Conservation (phyloP, 2,329 filamentous ascomycete species). For the Trichoderma atroviride region DNA sequence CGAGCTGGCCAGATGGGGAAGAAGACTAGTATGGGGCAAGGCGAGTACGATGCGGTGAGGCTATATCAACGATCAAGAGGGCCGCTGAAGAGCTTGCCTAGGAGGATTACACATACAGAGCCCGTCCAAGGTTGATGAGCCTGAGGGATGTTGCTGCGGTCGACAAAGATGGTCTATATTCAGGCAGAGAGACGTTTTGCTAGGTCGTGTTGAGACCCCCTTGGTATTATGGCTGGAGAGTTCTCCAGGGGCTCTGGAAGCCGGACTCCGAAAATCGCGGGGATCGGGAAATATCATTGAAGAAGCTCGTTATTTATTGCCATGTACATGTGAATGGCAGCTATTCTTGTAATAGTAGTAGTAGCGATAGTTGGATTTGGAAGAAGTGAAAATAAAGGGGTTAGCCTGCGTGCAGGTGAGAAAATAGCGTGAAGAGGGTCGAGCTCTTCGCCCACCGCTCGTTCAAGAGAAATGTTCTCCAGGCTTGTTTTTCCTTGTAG, state of each 20-base stretch:
- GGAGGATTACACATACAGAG: not conserved
- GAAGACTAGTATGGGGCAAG: not conserved
- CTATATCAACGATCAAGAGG: not conserved
- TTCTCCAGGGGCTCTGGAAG: not conserved
- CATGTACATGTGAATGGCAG: not conserved
- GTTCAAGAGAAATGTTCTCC: not conserved
- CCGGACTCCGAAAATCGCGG: not conserved
- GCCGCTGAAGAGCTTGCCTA: not conserved
- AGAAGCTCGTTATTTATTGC: not conserved
- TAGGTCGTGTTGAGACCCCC: not conserved
- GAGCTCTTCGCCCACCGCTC: not conserved
- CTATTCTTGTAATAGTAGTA: not conserved
- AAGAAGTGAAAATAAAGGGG: conserved; percentile 3
- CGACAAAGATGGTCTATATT: not conserved
- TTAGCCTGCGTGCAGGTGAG: conserved; percentile 1
- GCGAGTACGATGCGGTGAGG: not conserved
- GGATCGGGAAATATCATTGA: not conserved
- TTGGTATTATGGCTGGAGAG: not conserved
- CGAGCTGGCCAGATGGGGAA: not conserved
- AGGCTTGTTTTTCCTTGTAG: not conserved
- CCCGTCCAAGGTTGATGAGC: not conserved
- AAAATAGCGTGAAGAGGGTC: conserved; percentile 17
- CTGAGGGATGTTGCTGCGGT: not conserved
- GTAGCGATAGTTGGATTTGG: not conserved
- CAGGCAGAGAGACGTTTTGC: not conserved